phyloP scores from a whole-genome alignment of 148 eudicot species.

The Amaranthus hypochondriacus region DNA sequence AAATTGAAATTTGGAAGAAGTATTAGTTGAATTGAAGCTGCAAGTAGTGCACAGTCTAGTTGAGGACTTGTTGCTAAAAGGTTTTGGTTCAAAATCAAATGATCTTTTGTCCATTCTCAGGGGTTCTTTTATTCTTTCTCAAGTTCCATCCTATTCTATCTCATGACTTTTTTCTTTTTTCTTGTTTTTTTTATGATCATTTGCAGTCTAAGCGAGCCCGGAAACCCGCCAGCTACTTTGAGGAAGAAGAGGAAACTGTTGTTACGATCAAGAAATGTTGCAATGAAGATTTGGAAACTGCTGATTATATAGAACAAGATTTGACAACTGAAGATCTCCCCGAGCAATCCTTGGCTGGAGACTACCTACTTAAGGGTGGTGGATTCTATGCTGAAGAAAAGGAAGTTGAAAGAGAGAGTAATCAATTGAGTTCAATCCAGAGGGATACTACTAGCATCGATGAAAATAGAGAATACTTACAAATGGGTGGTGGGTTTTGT shows the following conservation, averaged over 20 bases:
- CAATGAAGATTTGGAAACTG: slow-evolving; percentile 16
- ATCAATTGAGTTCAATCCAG: slow-evolving; percentile 16
- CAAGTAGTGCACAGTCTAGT: background rate
- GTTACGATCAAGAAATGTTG: slow-evolving; percentile 12
- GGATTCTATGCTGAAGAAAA: slow-evolving; percentile 46
- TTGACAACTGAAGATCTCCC: slow-evolving; percentile 21
- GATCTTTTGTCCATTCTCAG: background rate
- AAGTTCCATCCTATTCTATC: background rate
- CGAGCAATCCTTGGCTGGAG: slow-evolving; percentile 22
- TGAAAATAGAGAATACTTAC: slow-evolving; percentile 45
- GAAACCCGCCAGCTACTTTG: slow-evolving; percentile 55
- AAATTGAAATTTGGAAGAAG: background rate
- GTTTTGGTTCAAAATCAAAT: background rate
- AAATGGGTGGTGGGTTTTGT: slow-evolving; percentile 79
- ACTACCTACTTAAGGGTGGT: slow-evolving; percentile 33
- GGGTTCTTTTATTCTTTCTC: background rate
- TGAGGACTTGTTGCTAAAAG: no score
- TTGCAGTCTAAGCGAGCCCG: slow-evolving; percentile 64
- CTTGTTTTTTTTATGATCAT: background rate
- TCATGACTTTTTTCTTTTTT: background rate
- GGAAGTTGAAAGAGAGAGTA: slow-evolving; percentile 21
- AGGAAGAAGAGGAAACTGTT: slow-evolving; percentile 37
- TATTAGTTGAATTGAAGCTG: background rate
- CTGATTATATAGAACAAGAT: slow-evolving; percentile 5
- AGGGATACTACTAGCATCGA: slow-evolving; percentile 19